Evolutionary conservation across 352 stramenopile species (phyloP), one percentile per base, ranked within the genome.

Genomic region (Thraustotheca clavata): DNA sequence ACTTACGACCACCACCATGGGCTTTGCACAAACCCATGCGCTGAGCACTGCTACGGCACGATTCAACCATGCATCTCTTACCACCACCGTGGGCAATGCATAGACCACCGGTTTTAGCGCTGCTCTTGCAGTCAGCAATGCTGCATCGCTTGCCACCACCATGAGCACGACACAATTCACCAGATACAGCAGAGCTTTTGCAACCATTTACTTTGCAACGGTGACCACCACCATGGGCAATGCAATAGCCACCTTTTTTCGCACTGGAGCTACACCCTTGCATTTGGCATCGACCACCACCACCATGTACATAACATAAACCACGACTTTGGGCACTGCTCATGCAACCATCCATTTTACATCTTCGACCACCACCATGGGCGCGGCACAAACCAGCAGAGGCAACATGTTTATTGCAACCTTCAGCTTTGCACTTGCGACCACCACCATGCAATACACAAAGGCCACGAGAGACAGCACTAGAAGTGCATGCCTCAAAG

Each of bases 211-310:
- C 74, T 74, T 80, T 75, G 69, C 84, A 94, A 11, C 82, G 84
- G 63, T 94, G 82, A 40, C 84, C 82, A 57, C 84, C 84, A n/a
- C 84, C 84, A 47, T 94, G 84, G 3, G 84, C 82, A 36, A 91
- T 91, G 35, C 84, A 94, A 52, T 83, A 85, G 16, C 84, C 84
- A 52, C 84, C 84, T 72, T 91, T 94, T 74, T 91, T 91, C 60
- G 83, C 84, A 36, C 80, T 91, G 3, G 80, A 91, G 29, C 76
- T 86, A 59, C 84, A 94, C 9, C 70, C 79, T 48, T 62, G 62
- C 66, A 76, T 80, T 72, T 91, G 84, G 57, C 84, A 94, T 18
- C 82, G 82, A 11, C 83, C 82, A 47, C 84, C 84, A 5, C 84
- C 84, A 32, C 84, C 84, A 50, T 94, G 84, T 1, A 91, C 83